Conservation (phyloP, 2,329 filamentous ascomycete species). For the Metarhizium robertsii region DNA sequence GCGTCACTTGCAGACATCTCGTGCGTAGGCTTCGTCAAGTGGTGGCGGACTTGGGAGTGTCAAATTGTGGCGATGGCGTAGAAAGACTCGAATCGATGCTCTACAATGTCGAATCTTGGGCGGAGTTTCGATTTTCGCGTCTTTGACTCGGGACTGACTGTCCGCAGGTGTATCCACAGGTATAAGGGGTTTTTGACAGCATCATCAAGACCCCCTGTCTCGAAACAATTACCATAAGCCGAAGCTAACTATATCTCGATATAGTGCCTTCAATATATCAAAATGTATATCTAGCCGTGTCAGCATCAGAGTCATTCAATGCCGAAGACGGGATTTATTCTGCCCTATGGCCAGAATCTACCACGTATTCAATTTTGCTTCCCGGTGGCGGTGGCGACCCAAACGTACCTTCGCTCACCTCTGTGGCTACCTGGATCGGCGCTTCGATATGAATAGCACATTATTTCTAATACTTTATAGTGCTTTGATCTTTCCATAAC, state of each 20-base stretch:
- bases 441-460: no score
- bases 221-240: not conserved
- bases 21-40: not conserved
- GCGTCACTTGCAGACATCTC: not conserved
- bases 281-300: no score
- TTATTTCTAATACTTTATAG: no score
- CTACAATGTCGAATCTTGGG: not conserved
- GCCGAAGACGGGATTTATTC: no score
- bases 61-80: not conserved
- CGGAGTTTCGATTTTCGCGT: not conserved
- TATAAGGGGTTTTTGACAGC: not conserved
- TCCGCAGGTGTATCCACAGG: not conserved
- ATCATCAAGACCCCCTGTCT: not conserved
- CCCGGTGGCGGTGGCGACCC: no score
- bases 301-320: no score
- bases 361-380: no score
- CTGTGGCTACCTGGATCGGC: no score
- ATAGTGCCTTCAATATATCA: no score
- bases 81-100: not conserved
- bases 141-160: not conserved
- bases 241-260: no score
- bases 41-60: not conserved
- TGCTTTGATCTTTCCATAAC: slow-evolving; percentile 6
- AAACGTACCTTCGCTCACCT: no score
- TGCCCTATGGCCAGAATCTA: no score